These are phyloP conservation scores for Yarrowia bubula DNA, from an alignment of 805 yeast genomes.

Conservation along the genomic window DNA sequence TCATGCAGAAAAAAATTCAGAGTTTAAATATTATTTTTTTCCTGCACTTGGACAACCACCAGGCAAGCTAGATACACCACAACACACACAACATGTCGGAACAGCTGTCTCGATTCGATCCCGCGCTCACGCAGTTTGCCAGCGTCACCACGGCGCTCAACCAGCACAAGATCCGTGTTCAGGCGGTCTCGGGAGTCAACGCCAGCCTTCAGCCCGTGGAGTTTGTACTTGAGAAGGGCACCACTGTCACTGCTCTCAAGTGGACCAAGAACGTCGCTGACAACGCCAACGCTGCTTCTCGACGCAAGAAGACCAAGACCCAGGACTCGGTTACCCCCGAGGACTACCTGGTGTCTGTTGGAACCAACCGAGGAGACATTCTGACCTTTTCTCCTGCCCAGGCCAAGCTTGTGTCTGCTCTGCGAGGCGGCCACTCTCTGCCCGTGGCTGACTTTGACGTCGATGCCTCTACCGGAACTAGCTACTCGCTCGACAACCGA, in stretches of 20 bases:
- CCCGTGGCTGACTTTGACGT: conserved; percentile 49
- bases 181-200: conserved; percentile 48
- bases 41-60: conserved; percentile 20
- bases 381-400: conserved; percentile 66
- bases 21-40: conserved; percentile 19
- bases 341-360: conserved; percentile 54
- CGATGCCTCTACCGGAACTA: conserved; percentile 43
- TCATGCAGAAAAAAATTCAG: conserved; percentile 21
- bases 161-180: conserved; percentile 65
- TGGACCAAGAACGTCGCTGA: conserved; percentile 47
- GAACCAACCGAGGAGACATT: conserved; percentile 63
- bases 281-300: conserved; percentile 12
- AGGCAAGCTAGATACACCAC: neutral
- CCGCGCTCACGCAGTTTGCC: conserved; percentile 60
- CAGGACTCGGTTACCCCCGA: conserved; percentile 30
- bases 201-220: conserved; percentile 44
- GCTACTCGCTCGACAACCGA: conserved; percentile 24
- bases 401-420: conserved; percentile 54
- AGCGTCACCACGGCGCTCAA: conserved; percentile 67
- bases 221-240: conserved; percentile 53
- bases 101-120: conserved; percentile 49
- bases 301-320: conserved; percentile 38
- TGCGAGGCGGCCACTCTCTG: conserved; percentile 48
- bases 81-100: conserved; percentile 17
- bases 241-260: conserved; percentile 48